These are phyloP conservation scores for Trichosanthes truncata DNA, from an alignment of 306 rosid genomes.

Conservation along the genomic window DNA sequence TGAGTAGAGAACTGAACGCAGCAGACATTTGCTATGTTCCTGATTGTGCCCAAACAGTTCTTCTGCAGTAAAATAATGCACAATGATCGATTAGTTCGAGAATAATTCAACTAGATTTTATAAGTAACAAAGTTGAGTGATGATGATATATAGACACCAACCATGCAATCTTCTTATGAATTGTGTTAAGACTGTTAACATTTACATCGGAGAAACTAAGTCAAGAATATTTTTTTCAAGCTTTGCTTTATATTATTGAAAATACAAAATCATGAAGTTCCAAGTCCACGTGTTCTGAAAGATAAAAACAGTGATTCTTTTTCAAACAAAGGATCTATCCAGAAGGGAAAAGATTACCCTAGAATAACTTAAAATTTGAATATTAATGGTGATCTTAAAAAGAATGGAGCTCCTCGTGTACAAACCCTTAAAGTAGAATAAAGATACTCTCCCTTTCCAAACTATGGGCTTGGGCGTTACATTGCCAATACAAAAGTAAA, in stretches of 20 bases:
- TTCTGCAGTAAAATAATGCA: conserved; percentile 38
- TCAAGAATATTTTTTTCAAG: neutral
- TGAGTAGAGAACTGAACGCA: conserved; percentile 90
- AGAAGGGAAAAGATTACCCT: neutral
- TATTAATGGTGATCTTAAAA: neutral
- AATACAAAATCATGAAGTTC: neutral
- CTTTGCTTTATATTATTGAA: neutral
- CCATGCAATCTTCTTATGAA: neutral
- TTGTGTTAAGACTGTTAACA: neutral
- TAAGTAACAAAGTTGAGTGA: neutral
- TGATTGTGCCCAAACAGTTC: conserved; percentile 62
- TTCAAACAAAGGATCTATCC: neutral
- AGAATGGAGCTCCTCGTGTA: neutral
- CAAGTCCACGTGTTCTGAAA: neutral
- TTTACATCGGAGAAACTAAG: neutral
- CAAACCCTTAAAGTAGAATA: neutral
- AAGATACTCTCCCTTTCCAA: neutral
- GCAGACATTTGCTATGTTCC: conserved; percentile 79
- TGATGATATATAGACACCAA: neutral
- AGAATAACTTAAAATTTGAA: neutral
- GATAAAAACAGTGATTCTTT: neutral
- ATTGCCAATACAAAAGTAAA: neutral
- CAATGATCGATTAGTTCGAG: conserved; percentile 18
- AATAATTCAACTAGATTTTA: neutral
- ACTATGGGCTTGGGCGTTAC: neutral